Base-by-base conservation (phyloP, 495 filamentous ascomycete species). In the Trichoderma erinaceum region DNA sequence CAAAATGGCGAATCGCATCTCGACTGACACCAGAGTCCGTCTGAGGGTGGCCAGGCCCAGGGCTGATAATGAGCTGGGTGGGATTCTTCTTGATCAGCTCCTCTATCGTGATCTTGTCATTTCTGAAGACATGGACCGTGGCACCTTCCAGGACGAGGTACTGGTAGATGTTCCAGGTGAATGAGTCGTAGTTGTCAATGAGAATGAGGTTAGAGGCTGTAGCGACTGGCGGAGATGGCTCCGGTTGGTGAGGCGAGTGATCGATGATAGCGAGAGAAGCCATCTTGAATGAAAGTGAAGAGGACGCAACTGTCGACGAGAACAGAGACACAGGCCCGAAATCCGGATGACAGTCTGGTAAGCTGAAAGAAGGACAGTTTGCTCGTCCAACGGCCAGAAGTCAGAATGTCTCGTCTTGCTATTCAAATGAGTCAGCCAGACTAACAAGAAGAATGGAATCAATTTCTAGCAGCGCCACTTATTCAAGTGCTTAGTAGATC, bases 101-200 rank as follows among this genome's bases (percentile, higher is more conserved):
- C 29, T 94, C 86, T 12, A 99, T 77, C 4, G 88, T 87, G 75
- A 97, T 87, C 76, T 96, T 86, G 79, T 98, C 93, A 74, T 99
- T 99, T 68, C 95, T 86, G 80, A 86, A 89, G 32, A 98, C 95
- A 13, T 87, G 90, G 50, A 97, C 93, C 0, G 79, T 89, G 32
- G 95, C 95, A 48, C 95, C 95, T 78, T 98, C 95, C 8, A 97
- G 87, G 0, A 93, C 90, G 3, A 99, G 85, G 72, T 97, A 99
- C 76, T 99, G 96, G 77, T 97, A 97, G 68, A 99, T 92, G 75
- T 98, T 99, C 91, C 92, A 98, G 69, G 94, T 97, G 73, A 98
- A 99, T 0, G 94, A 97, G 79, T 99, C 95, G 77, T 97, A 99
- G 80, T 99, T 99, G 80, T 98, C 95, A 72, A 99, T 96, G 68